Evolutionary conservation across 192 early-diverging fungal genomes (phyloP).

Genomic region (Pilaira anomala): DNA sequence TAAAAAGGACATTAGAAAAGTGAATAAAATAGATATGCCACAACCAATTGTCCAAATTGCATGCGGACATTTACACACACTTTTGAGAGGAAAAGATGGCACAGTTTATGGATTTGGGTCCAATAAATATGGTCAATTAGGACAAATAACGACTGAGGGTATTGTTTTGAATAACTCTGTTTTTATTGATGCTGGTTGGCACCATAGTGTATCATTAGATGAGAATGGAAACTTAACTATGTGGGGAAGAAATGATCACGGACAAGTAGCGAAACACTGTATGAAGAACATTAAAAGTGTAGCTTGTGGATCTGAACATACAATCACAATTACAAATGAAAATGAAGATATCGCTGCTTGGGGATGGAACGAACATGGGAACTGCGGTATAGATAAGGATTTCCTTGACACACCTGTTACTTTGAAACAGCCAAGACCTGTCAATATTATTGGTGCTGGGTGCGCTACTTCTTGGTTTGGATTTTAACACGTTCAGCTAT

Average conservation of each 20-base stretch:
- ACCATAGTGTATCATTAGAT: conserved; percentile 41
- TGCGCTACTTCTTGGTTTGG: conserved; percentile 43
- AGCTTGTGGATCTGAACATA: conserved; percentile 78
- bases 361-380: conserved; percentile 98
- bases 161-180: not conserved
- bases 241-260: conserved; percentile 79
- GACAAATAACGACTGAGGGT: conserved; percentile 10
- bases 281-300: conserved; percentile 24
- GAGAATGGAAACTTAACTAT: conserved; percentile 37
- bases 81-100: conserved; percentile 44
- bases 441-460: conserved; percentile 26
- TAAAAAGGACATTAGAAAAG: conserved; percentile 24
- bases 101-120: conserved; percentile 54
- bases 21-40: conserved; percentile 21
- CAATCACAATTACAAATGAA: conserved; percentile 46
- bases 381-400: conserved; percentile 59
- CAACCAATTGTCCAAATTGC: conserved; percentile 48
- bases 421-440: not conserved
- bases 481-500: too few relatives aligned
- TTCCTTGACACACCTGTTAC: conserved; percentile 10
- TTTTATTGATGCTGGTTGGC: conserved; percentile 61
- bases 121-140: conserved; percentile 65
- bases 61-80: conserved; percentile 63
- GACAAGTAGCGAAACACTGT: conserved; percentile 43
- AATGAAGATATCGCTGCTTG: conserved; percentile 56